phyloP scores from a whole-genome alignment of 345 rosid genomes.

The Salix brachista region DNA sequence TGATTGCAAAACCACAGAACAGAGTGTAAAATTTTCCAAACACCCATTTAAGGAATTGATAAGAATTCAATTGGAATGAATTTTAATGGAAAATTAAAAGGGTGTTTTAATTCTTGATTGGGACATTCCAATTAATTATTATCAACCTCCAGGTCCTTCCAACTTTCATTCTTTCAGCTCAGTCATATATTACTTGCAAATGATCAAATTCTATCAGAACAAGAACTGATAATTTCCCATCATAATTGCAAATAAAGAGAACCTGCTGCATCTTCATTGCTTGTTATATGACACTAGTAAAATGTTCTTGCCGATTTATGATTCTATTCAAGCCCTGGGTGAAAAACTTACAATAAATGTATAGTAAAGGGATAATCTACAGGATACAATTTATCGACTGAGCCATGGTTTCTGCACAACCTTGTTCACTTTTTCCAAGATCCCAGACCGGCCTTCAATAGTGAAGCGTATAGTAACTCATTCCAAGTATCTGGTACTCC shows the following conservation, averaged over 20 bases:
- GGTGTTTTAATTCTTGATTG: no score
- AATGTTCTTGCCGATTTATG: background rate
- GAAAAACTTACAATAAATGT: background rate
- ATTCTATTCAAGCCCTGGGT: background rate
- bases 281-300: background rate
- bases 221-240: background rate
- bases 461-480: slow-evolving; percentile 64
- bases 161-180: background rate
- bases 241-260: background rate
- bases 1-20: background rate
- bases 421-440: slow-evolving; percentile 25
- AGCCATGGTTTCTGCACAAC: background rate
- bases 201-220: background rate
- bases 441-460: slow-evolving; percentile 50
- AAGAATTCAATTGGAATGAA: no score
- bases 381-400: background rate
- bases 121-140: no score
- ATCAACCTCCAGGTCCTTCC: background rate
- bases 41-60: no score
- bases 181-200: background rate
- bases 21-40: background rate
- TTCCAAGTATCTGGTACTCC: slow-evolving; percentile 94
- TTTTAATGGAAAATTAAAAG: no score
- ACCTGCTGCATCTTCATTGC: background rate
- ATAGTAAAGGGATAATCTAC: background rate